These are phyloP conservation scores for Puccinia coronata DNA, from an alignment of 1,284 basidiomycete genomes.

Conservation along the genomic window DNA sequence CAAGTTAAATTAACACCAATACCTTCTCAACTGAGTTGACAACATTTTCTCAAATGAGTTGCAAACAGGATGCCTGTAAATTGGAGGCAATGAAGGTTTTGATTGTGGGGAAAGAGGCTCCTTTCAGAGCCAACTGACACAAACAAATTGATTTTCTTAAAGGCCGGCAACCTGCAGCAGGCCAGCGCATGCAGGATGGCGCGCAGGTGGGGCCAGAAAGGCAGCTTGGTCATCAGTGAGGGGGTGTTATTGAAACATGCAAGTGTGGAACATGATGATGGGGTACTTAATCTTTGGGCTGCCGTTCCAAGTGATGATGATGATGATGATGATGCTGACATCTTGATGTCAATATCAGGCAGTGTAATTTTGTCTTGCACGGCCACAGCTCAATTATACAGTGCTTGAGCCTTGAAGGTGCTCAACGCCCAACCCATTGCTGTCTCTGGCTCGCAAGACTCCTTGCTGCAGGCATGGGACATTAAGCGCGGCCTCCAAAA, in stretches of 20 bases:
- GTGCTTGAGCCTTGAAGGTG: constrained; percentile 83
- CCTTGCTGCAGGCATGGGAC: constrained; percentile 88
- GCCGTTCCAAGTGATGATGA: not conserved
- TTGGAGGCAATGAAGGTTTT: no score
- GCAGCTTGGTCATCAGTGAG: constrained; percentile 81
- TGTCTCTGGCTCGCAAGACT: constrained; percentile 84
- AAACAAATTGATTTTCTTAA: no score
- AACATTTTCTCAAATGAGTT: no score
- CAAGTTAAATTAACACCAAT: no score
- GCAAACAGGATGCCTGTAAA: no score
- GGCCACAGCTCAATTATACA: constrained; percentile 91
- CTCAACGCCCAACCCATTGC: constrained; percentile 83
- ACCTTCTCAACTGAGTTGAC: no score
- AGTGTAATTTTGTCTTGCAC: constrained; percentile 74
- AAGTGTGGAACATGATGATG: constrained; percentile 86
- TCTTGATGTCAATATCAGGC: constrained; percentile 61
- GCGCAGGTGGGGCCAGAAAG: constrained; percentile 68
- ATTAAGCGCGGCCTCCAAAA: constrained; percentile 74
- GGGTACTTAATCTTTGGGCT: constrained; percentile 66
- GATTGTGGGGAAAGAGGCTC: no score
- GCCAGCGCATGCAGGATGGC: constrained; percentile 70
- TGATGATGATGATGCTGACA: no score
- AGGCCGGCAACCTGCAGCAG: no score
- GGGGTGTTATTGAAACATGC: constrained; percentile 83
- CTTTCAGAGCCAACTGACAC: no score